Percentiles rank a stretch among this genome's conserved stretches.
Conservation (phyloP, 2,329 filamentous ascomycete genomes). For the Xylariaceae sp. region DNA sequence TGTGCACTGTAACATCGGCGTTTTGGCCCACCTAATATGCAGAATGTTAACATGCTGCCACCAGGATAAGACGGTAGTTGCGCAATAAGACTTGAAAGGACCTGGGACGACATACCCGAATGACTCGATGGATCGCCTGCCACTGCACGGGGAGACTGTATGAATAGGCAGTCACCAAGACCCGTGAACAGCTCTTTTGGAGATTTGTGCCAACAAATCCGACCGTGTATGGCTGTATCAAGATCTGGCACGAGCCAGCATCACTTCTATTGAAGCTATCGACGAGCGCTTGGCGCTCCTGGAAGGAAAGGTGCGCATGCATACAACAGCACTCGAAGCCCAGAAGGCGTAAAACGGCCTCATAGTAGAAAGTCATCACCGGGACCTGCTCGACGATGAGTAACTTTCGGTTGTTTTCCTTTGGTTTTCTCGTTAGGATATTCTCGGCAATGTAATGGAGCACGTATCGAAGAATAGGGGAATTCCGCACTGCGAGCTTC, state of each 20-base stretch:
- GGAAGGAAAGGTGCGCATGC: constrained; percentile 19
- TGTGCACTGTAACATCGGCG: constrained; percentile 21
- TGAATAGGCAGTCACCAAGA: constrained; percentile 25
- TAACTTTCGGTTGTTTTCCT: constrained; percentile 24
- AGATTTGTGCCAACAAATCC: constrained; percentile 26
- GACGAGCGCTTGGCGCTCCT: constrained; percentile 22
- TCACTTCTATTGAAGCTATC: constrained; percentile 22
- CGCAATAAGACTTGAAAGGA: background rate
- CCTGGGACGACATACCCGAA: constrained; percentile 22
- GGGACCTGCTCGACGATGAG: constrained; percentile 24
- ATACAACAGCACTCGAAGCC: constrained; percentile 25
- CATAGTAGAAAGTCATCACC: constrained; percentile 29
- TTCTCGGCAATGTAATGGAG: constrained; percentile 23
- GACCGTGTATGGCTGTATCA: constrained; percentile 29
- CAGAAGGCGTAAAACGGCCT: constrained; percentile 26
- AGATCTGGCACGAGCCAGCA: constrained; percentile 22
- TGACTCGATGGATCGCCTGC: constrained; percentile 27
- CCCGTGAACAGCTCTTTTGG: constrained; percentile 25
- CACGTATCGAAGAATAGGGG: constrained; percentile 26
- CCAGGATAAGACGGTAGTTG: background rate
- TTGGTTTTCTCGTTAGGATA: constrained; percentile 12
- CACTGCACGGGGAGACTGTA: constrained; percentile 23
- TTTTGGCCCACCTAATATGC: constrained; percentile 26
- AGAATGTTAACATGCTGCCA: constrained; percentile 15
- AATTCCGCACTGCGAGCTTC: constrained; percentile 21